Evolutionary conservation across 306 rosid species (phyloP).

Genomic region (Benincasa hispida): DNA sequence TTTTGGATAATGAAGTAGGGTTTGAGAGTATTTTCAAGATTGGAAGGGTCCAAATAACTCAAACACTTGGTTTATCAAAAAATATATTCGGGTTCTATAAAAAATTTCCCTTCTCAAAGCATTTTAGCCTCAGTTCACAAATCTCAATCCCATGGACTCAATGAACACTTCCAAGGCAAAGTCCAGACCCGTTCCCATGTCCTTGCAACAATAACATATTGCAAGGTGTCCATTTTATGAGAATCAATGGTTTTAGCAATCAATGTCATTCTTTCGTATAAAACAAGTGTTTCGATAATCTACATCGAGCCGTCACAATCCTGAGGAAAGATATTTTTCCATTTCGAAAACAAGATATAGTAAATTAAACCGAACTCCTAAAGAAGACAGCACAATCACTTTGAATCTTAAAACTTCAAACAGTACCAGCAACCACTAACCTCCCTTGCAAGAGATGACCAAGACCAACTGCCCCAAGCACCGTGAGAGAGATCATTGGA

Average conservation of each 20-base stretch:
- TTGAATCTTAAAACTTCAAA: background rate
- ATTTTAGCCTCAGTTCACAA: background rate
- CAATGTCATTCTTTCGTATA: background rate
- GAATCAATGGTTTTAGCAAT: background rate
- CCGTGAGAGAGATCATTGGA: conserved; percentile 86
- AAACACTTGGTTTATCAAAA: too few relatives aligned
- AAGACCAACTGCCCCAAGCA: conserved; percentile 71
- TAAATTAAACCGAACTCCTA: background rate
- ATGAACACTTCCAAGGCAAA: background rate
- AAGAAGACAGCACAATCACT: background rate
- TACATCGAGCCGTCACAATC: background rate
- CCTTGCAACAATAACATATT: too few relatives aligned
- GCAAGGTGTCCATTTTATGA: too few relatives aligned
- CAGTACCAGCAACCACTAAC: conserved; percentile 21
- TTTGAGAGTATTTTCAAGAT: too few relatives aligned
- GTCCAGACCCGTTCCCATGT: background rate
- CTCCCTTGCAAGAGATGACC: conserved; percentile 85
- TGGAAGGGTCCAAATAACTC: too few relatives aligned
- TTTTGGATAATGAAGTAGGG: too few relatives aligned
- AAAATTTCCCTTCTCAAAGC: background rate
- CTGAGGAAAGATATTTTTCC: background rate
- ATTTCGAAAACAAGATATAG: background rate
- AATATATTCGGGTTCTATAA: too few relatives aligned
- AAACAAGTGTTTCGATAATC: background rate
- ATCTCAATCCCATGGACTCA: background rate